Evolutionary conservation across 2,329 filamentous ascomycete genomes (phyloP), one percentile per base, ranked within the genome.

Genomic region (Decorospora gaudefroyi): DNA sequence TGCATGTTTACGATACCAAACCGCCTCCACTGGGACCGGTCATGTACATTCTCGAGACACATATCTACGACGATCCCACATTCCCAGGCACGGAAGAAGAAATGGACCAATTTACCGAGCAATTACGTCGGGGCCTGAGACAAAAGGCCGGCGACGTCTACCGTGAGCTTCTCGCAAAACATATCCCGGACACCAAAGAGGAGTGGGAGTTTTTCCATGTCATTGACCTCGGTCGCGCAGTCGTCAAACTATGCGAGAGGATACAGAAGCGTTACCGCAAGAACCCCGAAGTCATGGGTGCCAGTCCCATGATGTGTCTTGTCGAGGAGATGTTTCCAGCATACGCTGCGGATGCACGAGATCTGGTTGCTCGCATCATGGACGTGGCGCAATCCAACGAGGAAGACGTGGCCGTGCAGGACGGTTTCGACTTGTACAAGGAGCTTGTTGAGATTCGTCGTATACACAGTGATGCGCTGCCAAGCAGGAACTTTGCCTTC

Each of bases 181-280:
- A 91, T 61, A 85, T 99, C 1, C 90, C 91, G 1, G 80, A 87
- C 22, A 82, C 86, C 42, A 85, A 89, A 57, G 84, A 90, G 53
- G 80, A 88, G 35, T 96, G 93, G 91, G 84, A 96, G 57, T 92
- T 95, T 67, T 87, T 82, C 51, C 89, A 97, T 69, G 86, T 97
- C 43, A 90, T 96, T 46, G 83, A 91, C 63, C 81, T 99, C 16
- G 90, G 91, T 11, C 89, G 93, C 65, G 83, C 84, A 0, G 89
- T 97, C 4, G 85, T 90, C 34, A 90, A 88, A 55, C 78, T 96
- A 21, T 89, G 87, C 52, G 86, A 95, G 61, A 88, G 86, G 65
- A 95, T 96, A 37, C 86, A 90, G 69, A 97, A 97, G 73, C 84
- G 92, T 34, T 99, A 96, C 71, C 84, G 84, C 59, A 92, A 88